A percentile compares a stretch with the other conserved stretches of the same genome.
These are phyloP conservation scores for Rhynchosporium graminicola DNA, from an alignment of 2,329 filamentous ascomycete species.

Conservation along the genomic window DNA sequence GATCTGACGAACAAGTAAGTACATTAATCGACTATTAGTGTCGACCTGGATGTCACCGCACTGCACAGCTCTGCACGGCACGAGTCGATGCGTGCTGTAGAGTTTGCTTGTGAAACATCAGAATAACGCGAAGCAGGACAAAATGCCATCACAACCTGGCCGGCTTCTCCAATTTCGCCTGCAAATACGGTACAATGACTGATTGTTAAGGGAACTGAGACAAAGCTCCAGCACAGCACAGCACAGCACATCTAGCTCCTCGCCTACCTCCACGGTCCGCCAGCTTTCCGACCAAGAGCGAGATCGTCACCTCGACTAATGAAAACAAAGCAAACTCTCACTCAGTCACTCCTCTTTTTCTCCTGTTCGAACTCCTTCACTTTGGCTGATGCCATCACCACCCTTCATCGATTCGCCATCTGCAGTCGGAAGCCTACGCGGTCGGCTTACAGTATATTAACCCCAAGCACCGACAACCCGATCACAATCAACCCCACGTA, in stretches of 20 bases:
- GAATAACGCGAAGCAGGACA: neutral
- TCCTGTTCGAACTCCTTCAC: too few species aligned
- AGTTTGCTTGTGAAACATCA: constrained; percentile 1
- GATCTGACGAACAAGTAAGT: neutral
- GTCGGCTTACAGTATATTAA: neutral
- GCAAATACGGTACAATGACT: neutral
- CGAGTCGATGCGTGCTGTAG: neutral
- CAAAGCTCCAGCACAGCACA: neutral
- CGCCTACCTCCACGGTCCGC: neutral
- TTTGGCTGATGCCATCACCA: neutral
- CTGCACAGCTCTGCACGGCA: neutral
- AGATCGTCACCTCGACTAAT: constrained; percentile 4
- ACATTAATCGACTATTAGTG: neutral
- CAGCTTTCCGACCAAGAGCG: constrained; percentile 1
- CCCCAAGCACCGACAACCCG: neutral
- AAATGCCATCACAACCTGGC: constrained; percentile 7
- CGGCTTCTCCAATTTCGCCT: constrained; percentile 5
- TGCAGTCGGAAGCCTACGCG: neutral
- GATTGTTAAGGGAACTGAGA: neutral
- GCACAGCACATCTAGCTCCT: neutral
- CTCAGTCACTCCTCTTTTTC: too few species aligned
- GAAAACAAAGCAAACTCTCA: neutral
- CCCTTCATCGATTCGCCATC: neutral
- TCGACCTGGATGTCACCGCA: neutral
- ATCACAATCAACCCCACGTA: constrained; percentile 22